Evolutionary conservation across 2,329 filamentous ascomycete species (phyloP).

Genomic region (Niveomyces coronatus): DNA sequence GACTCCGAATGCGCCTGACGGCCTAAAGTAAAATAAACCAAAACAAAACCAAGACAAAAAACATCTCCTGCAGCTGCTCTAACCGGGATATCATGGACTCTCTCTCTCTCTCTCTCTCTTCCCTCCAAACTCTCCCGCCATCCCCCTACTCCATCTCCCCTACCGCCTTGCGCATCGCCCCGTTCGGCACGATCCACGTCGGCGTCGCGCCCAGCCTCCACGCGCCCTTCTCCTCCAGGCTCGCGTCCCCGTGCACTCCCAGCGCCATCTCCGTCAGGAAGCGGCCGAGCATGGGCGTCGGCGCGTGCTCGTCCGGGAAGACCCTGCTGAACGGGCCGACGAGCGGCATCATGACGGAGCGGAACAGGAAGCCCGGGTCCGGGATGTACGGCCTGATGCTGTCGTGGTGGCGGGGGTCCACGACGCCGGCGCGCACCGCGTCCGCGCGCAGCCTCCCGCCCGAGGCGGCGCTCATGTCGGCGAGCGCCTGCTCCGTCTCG

Average conservation of each 20-base stretch:
- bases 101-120: no score
- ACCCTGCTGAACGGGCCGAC: slow-evolving; percentile 19
- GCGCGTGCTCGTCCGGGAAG: slow-evolving; percentile 22
- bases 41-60: no score
- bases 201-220: slow-evolving; percentile 25
- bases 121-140: background rate
- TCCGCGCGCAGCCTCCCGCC: slow-evolving; percentile 38
- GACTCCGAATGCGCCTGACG: no score
- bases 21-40: no score
- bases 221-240: slow-evolving; percentile 17
- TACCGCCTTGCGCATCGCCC: slow-evolving; percentile 23
- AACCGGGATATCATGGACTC: no score
- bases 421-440: slow-evolving; percentile 46
- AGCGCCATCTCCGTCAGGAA: slow-evolving; percentile 36
- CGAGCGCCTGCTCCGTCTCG: slow-evolving; percentile 48
- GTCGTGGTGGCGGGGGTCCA: slow-evolving; percentile 39
- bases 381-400: slow-evolving; percentile 34
- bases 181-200: slow-evolving; percentile 26
- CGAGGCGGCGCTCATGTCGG: slow-evolving; percentile 36
- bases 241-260: slow-evolving; percentile 25
- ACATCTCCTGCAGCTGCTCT: no score
- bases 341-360: slow-evolving; percentile 1
- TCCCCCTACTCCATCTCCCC: slow-evolving; percentile 13
- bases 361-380: slow-evolving; percentile 13
- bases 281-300: slow-evolving; percentile 32